Evolutionary conservation across 305 asterid genomes (phyloP), one percentile per base, ranked within the genome.

Genomic region (Petunia hybrid): DNA sequence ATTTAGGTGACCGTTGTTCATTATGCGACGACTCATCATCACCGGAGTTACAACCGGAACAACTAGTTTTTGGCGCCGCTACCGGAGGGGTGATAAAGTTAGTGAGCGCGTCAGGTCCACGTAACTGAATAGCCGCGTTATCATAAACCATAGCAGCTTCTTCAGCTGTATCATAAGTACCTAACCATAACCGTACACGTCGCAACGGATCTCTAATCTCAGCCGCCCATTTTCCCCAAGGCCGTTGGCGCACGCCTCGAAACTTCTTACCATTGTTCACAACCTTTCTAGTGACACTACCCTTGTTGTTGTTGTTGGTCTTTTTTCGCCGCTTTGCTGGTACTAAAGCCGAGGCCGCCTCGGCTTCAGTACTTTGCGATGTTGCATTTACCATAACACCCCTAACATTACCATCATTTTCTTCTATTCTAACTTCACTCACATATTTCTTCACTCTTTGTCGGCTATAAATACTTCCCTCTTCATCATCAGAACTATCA

Each of bases 191-290:
- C 77, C 95, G 91, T 69, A 83, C 92, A 45, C 95, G 94, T 60
- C 91, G 82, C 85, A 56, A 10, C 5, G 92, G 92, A 63, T 94
- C 97, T 80, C 96, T 88, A 59, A 92, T 94, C 92, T 94, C 97
- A 5, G 98, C 98, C 85, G 94, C 97, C 92, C 93, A 94, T 77
- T 88, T 92, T 0, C 97, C 98, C 98, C 97, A 92, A 2, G 91
- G 91, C 82, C 96, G 56, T 79, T 83, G 92, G 74, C 98, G 85
- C 1, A 94, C 97, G 31, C 98, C 98, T 51, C 94, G 91, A 46
- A 86, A 94, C 86, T 90, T 93, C 53, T 78, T 73, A 3, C 13
- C 85, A 53, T 39, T 48, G 62, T 51, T 69, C 56, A 68, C 84
- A 16, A 3, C 64, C 77, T 22, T 73, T 39, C 10, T 12, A 5